Conservation (phyloP, 192 early-diverging fungal genomes). For the Backusella macrospora region DNA sequence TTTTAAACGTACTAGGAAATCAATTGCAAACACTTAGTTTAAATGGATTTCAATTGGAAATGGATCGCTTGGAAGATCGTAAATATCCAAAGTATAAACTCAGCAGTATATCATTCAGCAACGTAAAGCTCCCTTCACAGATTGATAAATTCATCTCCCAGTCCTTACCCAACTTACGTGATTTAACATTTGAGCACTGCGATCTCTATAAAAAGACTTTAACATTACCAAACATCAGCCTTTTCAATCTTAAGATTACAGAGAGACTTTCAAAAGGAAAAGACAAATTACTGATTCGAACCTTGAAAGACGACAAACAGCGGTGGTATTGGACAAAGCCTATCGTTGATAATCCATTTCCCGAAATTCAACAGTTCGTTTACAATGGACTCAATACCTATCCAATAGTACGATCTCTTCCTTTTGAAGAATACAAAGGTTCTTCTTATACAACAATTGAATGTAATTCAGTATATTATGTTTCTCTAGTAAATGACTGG, state of each 20-base stretch:
- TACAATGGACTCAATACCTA: not conserved
- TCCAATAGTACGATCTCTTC: not conserved
- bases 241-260: not conserved
- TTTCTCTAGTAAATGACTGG: not conserved
- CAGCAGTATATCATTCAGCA: not conserved
- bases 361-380: not conserved
- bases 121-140: not conserved
- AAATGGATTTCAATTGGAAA: not conserved
- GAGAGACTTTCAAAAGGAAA: not conserved
- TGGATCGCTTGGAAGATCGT: not conserved
- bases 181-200: not conserved
- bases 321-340: not conserved
- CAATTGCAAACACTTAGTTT: not conserved
- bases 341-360: not conserved
- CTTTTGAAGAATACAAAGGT: not conserved
- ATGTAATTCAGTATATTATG: not conserved
- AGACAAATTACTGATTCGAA: not conserved
- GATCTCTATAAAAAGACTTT: not conserved
- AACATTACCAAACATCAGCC: not conserved
- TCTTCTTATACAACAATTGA: not conserved
- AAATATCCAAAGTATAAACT: not conserved
- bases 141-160: not conserved
- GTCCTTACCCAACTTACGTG: not conserved
- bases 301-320: not conserved
- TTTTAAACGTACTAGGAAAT: not conserved